phyloP scores from a whole-genome alignment of 805 yeast genomes.

The Wickerhamiella cacticola region DNA sequence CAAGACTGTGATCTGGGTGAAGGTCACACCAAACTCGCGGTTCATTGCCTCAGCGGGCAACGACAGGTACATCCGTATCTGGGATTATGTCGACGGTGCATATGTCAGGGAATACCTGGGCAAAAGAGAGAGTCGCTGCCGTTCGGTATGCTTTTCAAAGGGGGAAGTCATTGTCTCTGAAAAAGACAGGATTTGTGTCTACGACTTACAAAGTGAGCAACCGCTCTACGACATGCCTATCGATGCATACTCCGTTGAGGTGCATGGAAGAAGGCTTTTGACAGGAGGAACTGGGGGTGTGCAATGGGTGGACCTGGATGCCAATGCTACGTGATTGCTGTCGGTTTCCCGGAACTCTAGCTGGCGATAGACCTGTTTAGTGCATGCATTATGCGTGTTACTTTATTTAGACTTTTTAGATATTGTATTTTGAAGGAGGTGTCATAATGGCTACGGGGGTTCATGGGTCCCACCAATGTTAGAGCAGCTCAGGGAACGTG shows the following conservation, averaged over 20 bases:
- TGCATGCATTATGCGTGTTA: too few species aligned
- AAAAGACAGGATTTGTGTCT: conserved; percentile 12
- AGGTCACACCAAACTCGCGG: conserved; percentile 71
- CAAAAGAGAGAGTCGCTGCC: conserved; percentile 5
- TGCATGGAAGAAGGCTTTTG: neutral
- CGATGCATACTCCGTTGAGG: neutral
- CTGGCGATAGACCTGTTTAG: too few species aligned
- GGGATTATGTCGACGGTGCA: conserved; percentile 76
- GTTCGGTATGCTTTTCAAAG: conserved; percentile 6
- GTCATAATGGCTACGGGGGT: too few species aligned
- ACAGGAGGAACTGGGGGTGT: neutral
- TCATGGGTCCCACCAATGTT: too few species aligned
- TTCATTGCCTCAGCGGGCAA: conserved; percentile 65
- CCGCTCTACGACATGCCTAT: neutral
- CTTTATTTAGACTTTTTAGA: too few species aligned
- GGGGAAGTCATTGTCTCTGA: conserved; percentile 9
- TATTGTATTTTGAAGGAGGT: too few species aligned
- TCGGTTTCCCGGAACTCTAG: too few species aligned
- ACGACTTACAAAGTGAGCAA: conserved; percentile 9
- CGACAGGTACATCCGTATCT: conserved; percentile 66
- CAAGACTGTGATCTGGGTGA: conserved; percentile 44
- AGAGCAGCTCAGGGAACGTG: too few species aligned
- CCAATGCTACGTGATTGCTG: too few species aligned
- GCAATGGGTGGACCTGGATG: neutral
- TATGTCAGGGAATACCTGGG: conserved; percentile 60